These are phyloP conservation scores for Nannochloris sp. DNA, from an alignment of 139 green algal species.

Conservation along the genomic window DNA sequence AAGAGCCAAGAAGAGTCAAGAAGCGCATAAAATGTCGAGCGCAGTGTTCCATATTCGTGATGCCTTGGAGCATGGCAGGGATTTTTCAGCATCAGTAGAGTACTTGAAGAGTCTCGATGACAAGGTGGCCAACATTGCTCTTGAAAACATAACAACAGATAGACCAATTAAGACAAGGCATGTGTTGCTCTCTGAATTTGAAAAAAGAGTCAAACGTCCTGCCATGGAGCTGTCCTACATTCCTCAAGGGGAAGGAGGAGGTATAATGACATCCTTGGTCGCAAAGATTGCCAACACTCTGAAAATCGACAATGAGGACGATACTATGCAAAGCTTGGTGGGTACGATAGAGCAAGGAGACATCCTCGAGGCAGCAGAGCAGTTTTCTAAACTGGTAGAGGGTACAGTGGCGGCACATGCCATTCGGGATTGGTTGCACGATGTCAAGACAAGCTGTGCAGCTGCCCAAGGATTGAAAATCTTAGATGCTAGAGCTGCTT, in stretches of 20 bases:
- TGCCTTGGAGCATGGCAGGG: constrained; percentile 15
- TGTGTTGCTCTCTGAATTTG: constrained; percentile 25
- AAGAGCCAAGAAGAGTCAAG: constrained; percentile 2
- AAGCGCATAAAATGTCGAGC: constrained; percentile 21
- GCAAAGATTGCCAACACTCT: constrained; percentile 33
- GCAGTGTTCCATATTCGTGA: constrained; percentile 16
- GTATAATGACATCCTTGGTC: constrained; percentile 23
- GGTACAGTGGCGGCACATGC: constrained; percentile 24
- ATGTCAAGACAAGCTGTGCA: background rate
- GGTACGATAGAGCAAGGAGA: constrained; percentile 7
- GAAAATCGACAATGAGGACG: constrained; percentile 32
- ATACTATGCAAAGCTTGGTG: constrained; percentile 3
- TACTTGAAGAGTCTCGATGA: background rate
- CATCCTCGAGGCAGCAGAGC: constrained; percentile 12
- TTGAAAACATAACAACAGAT: background rate
- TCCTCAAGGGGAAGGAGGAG: constrained; percentile 21
- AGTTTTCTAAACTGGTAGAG: constrained; percentile 6
- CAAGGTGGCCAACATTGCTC: no score
- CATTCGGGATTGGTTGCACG: constrained; percentile 14
- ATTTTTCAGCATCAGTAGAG: background rate
- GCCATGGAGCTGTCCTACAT: constrained; percentile 21
- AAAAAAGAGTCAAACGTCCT: constrained; percentile 7
- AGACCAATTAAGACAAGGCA: constrained; percentile 18
- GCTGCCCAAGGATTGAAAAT: constrained; percentile 26
- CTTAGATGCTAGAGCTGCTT: constrained; percentile 25